Conservation (phyloP, 345 rosid genomes). For the Eucalyptus decipiens region DNA sequence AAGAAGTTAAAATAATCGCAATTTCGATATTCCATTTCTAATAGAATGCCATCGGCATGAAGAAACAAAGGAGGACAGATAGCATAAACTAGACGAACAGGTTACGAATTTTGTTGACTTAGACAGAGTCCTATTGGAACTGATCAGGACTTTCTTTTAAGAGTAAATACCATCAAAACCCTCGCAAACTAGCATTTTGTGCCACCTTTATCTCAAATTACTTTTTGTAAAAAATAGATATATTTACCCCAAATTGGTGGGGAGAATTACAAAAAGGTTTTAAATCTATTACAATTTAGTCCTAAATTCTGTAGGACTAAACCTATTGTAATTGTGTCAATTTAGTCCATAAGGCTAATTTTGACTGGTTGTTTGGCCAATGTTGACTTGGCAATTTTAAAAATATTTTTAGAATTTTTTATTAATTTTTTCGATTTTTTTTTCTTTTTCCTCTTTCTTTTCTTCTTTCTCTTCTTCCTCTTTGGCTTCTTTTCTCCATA, state of each 20-base stretch:
- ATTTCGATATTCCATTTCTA: not conserved
- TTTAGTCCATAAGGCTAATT: fast-evolving
- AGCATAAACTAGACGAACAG: not conserved
- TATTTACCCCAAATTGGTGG: not conserved
- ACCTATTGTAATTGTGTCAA: no score
- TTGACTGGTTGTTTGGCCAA: fast-evolving
- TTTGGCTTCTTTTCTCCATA: no score
- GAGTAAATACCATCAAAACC: not conserved
- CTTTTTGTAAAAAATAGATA: no score
- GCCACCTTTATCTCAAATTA: no score
- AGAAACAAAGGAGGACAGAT: not conserved
- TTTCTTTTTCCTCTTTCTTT: no score
- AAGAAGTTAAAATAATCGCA: not conserved
- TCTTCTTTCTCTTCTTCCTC: no score
- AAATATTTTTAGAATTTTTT: no score
- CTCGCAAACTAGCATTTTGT: not conserved
- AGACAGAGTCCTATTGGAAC: not conserved
- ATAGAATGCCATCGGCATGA: not conserved
- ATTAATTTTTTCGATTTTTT: fast-evolving
- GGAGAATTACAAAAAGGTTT: no score
- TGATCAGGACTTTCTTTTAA: not conserved
- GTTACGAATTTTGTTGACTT: not conserved
- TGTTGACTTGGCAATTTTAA: no score
- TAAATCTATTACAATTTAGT: no score
- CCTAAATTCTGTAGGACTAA: no score